Evolutionary conservation across 192 early-diverging fungal genomes (phyloP).

Genomic region (Gryganskiella cystojenkinii): DNA sequence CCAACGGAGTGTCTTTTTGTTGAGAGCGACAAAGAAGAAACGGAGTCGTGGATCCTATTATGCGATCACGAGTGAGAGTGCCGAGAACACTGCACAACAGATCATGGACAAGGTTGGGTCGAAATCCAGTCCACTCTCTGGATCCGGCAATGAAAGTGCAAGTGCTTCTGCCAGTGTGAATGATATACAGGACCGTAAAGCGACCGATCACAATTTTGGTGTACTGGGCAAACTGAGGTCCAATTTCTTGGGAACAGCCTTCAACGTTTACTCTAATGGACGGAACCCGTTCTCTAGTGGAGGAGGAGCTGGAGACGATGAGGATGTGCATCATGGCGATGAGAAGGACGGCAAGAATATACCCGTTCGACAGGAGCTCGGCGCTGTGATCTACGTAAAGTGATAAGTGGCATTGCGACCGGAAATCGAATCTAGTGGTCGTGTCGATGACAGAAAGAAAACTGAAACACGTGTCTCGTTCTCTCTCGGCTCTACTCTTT

Average conservation of each 20-base stretch:
- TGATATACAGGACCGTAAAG: conserved; percentile 19
- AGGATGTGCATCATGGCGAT: neutral
- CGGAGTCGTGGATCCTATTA: conserved; percentile 74
- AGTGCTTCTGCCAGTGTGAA: neutral
- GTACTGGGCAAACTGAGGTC: conserved; percentile 61
- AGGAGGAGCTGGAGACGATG: conserved; percentile 11
- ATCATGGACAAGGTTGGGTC: conserved; percentile 5
- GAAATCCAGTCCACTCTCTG: no score
- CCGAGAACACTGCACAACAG: no score
- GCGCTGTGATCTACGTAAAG: conserved; percentile 81
- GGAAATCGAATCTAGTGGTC: no score
- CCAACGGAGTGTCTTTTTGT: conserved; percentile 59
- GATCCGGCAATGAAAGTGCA: no score
- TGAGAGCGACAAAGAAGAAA: conserved; percentile 77
- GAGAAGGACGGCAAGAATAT: conserved; percentile 30
- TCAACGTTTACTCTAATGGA: conserved; percentile 76
- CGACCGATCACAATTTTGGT: conserved; percentile 31
- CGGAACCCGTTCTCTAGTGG: conserved; percentile 51
- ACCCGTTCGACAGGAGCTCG: conserved; percentile 74
- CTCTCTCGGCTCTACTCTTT: no score
- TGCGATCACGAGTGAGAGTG: conserved; percentile 58
- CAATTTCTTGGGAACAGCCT: conserved; percentile 89
- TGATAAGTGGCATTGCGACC: neutral
- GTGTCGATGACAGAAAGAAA: no score
- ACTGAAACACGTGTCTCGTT: no score